Percentiles rank a stretch among this genome's conserved stretches.
These are phyloP conservation scores for Talaromyces atroroseus DNA, from an alignment of 2,329 filamentous ascomycete species.

Conservation along the genomic window DNA sequence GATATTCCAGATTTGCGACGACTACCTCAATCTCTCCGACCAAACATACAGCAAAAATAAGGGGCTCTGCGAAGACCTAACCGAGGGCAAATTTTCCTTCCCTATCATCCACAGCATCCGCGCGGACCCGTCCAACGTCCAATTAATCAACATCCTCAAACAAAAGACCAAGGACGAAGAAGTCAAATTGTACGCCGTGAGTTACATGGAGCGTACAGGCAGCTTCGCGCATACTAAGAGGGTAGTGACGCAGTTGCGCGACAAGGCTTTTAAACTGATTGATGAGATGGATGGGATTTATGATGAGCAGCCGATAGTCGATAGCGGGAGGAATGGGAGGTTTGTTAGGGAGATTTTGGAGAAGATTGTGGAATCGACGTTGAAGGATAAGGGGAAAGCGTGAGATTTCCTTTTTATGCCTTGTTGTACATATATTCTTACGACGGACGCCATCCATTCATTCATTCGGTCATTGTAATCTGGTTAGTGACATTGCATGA, in stretches of 20 bases:
- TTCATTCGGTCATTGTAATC: background rate
- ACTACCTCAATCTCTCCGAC: conserved; percentile 79
- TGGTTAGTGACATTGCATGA: too few species aligned
- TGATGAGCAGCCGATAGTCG: conserved; percentile 5
- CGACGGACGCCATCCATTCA: background rate
- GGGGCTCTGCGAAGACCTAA: conserved; percentile 90
- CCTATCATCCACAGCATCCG: conserved; percentile 89
- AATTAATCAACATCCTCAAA: conserved; percentile 86
- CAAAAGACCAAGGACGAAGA: conserved; percentile 82
- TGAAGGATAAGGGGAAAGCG: conserved; percentile 21
- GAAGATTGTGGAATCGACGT: conserved; percentile 50
- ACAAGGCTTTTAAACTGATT: conserved; percentile 58
- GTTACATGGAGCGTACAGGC: conserved; percentile 83
- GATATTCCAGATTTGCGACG: conserved; percentile 50
- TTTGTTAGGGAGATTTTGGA: conserved; percentile 64
- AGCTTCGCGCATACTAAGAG: conserved; percentile 80
- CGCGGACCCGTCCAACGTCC: conserved; percentile 53
- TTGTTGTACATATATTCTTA: conserved; percentile 6
- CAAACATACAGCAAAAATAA: conserved; percentile 80
- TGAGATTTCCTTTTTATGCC: background rate
- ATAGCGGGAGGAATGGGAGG: conserved; percentile 36
- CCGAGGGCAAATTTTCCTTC: conserved; percentile 95
- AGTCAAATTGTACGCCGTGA: conserved; percentile 85
- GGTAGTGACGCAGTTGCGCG: conserved; percentile 60
- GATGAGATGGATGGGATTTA: conserved; percentile 55